A percentile compares a stretch with the other conserved stretches of the same genome.
Conservation (phyloP, 2,329 filamentous ascomycete species). For the Bipolaris oryzae region DNA sequence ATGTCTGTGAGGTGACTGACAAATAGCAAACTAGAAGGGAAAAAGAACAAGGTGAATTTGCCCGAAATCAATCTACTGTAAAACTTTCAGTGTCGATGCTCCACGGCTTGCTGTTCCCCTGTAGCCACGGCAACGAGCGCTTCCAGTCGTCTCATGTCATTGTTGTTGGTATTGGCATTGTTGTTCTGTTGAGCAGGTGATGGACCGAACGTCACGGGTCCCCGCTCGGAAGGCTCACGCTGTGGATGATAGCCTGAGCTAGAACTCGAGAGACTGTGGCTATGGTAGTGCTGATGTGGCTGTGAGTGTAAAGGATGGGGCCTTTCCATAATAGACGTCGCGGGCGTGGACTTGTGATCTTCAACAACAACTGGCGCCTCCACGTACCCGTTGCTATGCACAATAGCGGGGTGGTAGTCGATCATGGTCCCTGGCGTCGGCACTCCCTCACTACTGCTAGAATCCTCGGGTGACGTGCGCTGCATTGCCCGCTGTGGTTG, state of each 20-base stretch:
- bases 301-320: slow-evolving; percentile 41
- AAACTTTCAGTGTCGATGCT: slow-evolving; percentile 29
- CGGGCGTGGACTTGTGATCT: slow-evolving; percentile 47
- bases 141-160: slow-evolving; percentile 63
- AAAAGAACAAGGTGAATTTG: background rate
- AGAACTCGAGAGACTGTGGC: slow-evolving; percentile 35
- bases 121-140: slow-evolving; percentile 70
- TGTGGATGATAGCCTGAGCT: slow-evolving; percentile 39
- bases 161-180: slow-evolving; percentile 51
- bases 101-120: slow-evolving; percentile 55
- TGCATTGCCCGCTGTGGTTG: slow-evolving; percentile 44
- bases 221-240: slow-evolving; percentile 37
- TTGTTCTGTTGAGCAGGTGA: slow-evolving; percentile 43
- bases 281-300: slow-evolving; percentile 39
- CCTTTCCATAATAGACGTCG: slow-evolving; percentile 45
- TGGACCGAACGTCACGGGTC: slow-evolving; percentile 39
- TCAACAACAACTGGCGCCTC: slow-evolving; percentile 53
- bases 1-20: background rate
- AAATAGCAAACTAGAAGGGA: too few species aligned
- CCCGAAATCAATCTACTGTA: background rate
- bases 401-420: slow-evolving; percentile 60
- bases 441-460: slow-evolving; percentile 61
- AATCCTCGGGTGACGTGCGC: slow-evolving; percentile 62
- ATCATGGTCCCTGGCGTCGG: slow-evolving; percentile 58
- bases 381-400: slow-evolving; percentile 57